These are phyloP conservation scores for Neopestalotiopsis sp. DNA, from an alignment of 2,329 filamentous ascomycete genomes.

Conservation along the genomic window DNA sequence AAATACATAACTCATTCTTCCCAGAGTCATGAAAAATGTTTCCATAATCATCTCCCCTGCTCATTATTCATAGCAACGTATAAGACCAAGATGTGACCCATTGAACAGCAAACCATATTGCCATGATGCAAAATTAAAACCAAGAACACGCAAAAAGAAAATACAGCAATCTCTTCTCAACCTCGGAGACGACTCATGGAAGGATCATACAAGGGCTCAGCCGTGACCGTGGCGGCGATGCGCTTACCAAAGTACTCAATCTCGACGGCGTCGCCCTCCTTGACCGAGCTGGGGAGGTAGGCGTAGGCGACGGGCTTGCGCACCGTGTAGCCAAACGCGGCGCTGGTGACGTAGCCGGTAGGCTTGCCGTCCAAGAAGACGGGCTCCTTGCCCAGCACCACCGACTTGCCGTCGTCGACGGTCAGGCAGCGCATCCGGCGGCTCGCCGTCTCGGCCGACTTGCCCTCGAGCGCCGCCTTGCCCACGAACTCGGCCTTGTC, in stretches of 20 bases:
- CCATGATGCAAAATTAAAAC: background rate
- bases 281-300: slow-evolving; percentile 55
- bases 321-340: slow-evolving; percentile 65
- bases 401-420: slow-evolving; percentile 60
- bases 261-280: slow-evolving; percentile 57
- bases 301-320: slow-evolving; percentile 65
- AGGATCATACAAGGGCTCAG: slow-evolving; percentile 55
- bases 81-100: background rate
- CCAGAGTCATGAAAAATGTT: background rate
- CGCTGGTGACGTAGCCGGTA: slow-evolving; percentile 64
- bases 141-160: background rate
- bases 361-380: slow-evolving; percentile 55
- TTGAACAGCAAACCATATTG: background rate
- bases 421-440: slow-evolving; percentile 55
- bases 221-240: slow-evolving; percentile 57
- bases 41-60: background rate
- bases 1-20: background rate
- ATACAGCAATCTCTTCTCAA: background rate
- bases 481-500: slow-evolving; percentile 58
- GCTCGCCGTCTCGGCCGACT: slow-evolving; percentile 40
- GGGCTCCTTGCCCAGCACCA: slow-evolving; percentile 68
- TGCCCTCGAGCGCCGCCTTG: slow-evolving; percentile 50
- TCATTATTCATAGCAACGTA: background rate
- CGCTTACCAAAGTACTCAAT: slow-evolving; percentile 66
- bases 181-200: slow-evolving; percentile 18